Percentiles rank a stretch among this genome's conserved stretches.
Evolutionary conservation across 129 eudicot genomes (phyloP).

Genomic region (Apium graveolens): DNA sequence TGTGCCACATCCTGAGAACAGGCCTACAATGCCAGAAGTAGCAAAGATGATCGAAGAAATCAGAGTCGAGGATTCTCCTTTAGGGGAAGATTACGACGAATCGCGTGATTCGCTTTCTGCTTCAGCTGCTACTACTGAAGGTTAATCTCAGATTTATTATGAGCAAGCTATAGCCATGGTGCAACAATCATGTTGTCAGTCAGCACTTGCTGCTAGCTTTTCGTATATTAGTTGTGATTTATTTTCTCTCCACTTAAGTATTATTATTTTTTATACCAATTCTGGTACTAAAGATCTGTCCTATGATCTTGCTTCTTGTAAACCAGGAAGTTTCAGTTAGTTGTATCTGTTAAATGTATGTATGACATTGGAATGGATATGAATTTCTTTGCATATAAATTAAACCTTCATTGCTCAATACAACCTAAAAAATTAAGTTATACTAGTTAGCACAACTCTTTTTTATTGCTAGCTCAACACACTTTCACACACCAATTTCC

Average conservation of each 20-base stretch:
- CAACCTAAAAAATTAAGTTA: not conserved
- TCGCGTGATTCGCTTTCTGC: constrained; percentile 80
- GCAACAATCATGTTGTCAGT: constrained; percentile 8
- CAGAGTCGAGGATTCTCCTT: constrained; percentile 95
- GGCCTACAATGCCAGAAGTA: constrained; percentile 82
- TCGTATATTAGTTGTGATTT: constrained; percentile 3
- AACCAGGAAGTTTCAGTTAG: not conserved
- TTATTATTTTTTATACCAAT: constrained; percentile 1
- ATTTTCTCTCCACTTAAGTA: not conserved
- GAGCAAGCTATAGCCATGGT: not conserved
- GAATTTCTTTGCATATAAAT: not conserved
- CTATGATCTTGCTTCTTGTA: not conserved
- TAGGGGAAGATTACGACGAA: constrained; percentile 83
- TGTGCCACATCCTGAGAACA: constrained; percentile 61
- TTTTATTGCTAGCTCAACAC: no score
- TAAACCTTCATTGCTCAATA: not conserved
- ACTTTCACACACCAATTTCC: no score
- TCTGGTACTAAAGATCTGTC: constrained; percentile 2
- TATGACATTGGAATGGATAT: constrained; percentile 4
- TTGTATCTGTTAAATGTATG: constrained; percentile 12
- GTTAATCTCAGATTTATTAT: constrained; percentile 12
- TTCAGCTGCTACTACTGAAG: constrained; percentile 65
- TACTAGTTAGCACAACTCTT: no score
- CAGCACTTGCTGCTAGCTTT: constrained; percentile 10
- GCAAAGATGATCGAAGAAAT: constrained; percentile 84